These are phyloP conservation scores for Umbelopsis sp. DNA, from an alignment of 192 early-diverging fungal species.

Conservation along the genomic window DNA sequence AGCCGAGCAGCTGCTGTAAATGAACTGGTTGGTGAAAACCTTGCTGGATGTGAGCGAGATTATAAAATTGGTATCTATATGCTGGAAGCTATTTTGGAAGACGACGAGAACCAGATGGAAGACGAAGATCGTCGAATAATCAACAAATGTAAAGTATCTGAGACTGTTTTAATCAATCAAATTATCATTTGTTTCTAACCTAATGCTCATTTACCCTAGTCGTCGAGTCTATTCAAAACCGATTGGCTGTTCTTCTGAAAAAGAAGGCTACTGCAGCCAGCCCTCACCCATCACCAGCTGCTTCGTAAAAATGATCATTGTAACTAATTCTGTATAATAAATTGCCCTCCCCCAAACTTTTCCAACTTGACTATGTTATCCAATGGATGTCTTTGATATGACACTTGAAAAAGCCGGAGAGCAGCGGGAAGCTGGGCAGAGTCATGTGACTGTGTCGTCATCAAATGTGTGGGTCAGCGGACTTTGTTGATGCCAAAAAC, in stretches of 20 bases:
- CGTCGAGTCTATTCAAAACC: constrained; percentile 37
- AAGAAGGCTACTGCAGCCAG: constrained; percentile 18
- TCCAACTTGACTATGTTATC: too few relatives aligned
- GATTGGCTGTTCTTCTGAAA: constrained; percentile 31
- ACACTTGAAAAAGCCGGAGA: too few relatives aligned
- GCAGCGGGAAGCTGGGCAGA: background rate
- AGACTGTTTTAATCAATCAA: too few relatives aligned
- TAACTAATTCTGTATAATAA: too few relatives aligned
- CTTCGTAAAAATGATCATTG: too few relatives aligned
- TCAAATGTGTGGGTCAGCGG: background rate
- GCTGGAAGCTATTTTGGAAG: constrained; percentile 72
- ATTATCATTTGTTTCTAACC: background rate
- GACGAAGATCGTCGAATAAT: constrained; percentile 57
- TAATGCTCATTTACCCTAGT: constrained; percentile 21
- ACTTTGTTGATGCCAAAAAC: constrained; percentile 6
- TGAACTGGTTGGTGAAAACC: constrained; percentile 65
- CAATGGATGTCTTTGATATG: too few relatives aligned
- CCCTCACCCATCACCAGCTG: too few relatives aligned
- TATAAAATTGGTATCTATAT: constrained; percentile 80
- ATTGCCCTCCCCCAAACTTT: too few relatives aligned
- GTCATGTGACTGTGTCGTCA: background rate
- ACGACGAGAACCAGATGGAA: constrained; percentile 50
- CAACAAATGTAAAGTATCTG: constrained; percentile 49
- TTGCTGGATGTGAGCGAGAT: constrained; percentile 68
- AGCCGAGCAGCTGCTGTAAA: constrained; percentile 64